These are phyloP conservation scores for Myriosclerotinia duriaeana DNA, from an alignment of 2,329 filamentous ascomycete species.

Conservation along the genomic window DNA sequence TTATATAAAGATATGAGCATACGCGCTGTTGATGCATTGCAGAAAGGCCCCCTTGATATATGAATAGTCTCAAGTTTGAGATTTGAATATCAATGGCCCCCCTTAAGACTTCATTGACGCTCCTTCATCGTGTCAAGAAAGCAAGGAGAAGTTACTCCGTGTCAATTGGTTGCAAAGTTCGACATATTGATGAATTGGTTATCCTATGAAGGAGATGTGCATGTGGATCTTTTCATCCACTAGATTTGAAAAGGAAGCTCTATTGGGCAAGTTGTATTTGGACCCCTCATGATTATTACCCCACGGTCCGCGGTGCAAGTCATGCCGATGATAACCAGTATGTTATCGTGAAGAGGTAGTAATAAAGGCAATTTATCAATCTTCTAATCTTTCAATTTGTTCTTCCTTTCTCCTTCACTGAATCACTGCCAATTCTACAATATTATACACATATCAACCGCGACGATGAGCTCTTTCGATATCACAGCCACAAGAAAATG, in stretches of 20 bases:
- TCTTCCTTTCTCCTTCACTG: neutral
- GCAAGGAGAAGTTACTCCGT: neutral
- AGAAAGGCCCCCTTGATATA: neutral
- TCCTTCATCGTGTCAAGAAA: neutral
- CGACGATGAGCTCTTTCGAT: conserved; percentile 48
- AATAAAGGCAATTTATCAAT: conserved; percentile 5
- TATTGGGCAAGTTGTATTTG: conserved; percentile 5
- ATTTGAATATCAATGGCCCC: conserved; percentile 17
- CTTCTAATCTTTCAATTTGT: neutral
- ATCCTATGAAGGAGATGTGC: neutral
- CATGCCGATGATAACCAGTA: conserved; percentile 2
- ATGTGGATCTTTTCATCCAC: neutral
- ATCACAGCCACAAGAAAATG: conserved; percentile 55
- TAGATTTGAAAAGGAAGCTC: conserved; percentile 23
- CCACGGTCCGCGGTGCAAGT: conserved; percentile 1
- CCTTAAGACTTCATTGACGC: neutral
- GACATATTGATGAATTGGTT: neutral
- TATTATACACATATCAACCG: neutral
- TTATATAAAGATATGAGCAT: neutral
- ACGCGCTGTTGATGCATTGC: conserved; percentile 14
- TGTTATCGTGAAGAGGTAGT: conserved; percentile 3
- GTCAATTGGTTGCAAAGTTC: conserved; percentile 17
- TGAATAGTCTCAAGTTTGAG: conserved; percentile 19
- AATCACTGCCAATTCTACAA: neutral
- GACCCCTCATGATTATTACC: conserved; percentile 10